Conservation (phyloP, 177 flowering plant species). For the Vitis hybrid region DNA sequence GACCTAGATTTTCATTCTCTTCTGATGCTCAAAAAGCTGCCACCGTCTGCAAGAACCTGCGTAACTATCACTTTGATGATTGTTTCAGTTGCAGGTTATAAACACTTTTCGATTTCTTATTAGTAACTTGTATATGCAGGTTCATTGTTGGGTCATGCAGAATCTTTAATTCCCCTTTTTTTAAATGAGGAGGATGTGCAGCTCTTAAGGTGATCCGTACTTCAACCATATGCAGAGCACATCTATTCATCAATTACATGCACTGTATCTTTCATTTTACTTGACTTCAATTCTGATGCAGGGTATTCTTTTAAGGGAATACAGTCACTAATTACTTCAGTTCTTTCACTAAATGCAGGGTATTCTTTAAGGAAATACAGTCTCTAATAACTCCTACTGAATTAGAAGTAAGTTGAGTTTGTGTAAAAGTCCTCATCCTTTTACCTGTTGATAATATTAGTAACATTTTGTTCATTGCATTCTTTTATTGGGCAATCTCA, state of each 20-base stretch:
- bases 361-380: too few species aligned
- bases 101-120: conserved; percentile 6
- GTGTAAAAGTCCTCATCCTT: conserved; percentile 39
- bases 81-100: not conserved
- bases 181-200: conserved; percentile 86
- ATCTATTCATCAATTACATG: not conserved
- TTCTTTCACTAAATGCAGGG: too few species aligned
- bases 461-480: not conserved
- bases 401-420: conserved; percentile 37
- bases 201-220: conserved; percentile 65
- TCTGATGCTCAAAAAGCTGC: conserved; percentile 46
- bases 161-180: conserved; percentile 73
- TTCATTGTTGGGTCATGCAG: conserved; percentile 85
- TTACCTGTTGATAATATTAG: not conserved
- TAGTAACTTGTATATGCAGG: conserved; percentile 49
- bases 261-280: not conserved
- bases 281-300: conserved; percentile 28
- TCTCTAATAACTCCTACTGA: conserved; percentile 24
- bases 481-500: not conserved
- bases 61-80: conserved; percentile 35
- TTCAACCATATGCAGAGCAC: not conserved
- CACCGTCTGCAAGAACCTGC: conserved; percentile 58
- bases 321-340: conserved; percentile 30
- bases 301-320: conserved; percentile 62
- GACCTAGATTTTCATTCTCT: conserved; percentile 33